Percentiles rank a stretch among this genome's conserved stretches.
These are phyloP conservation scores for Tricholoma terreum DNA, from an alignment of 768 basidiomycete genomes.

Conservation along the genomic window DNA sequence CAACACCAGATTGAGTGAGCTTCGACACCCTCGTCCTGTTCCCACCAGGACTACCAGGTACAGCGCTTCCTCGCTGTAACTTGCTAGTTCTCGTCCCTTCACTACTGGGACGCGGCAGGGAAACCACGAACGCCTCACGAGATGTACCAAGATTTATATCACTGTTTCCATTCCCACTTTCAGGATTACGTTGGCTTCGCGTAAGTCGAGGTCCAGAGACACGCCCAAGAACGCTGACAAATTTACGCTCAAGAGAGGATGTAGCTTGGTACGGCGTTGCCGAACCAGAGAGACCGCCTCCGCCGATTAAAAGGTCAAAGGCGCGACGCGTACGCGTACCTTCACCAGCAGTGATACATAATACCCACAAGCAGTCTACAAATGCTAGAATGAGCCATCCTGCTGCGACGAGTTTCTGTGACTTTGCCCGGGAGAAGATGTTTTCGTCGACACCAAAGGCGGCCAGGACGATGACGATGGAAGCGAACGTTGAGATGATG, in stretches of 20 bases:
- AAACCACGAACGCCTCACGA: not conserved
- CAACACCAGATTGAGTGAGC: not conserved
- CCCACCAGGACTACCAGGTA: not conserved
- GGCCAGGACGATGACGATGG: constrained; percentile 1
- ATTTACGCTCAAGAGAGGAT: no score
- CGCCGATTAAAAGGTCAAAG: not conserved
- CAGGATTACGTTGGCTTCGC: not conserved
- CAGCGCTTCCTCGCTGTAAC: not conserved
- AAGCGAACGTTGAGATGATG: not conserved
- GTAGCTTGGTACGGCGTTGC: no score
- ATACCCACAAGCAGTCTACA: not conserved
- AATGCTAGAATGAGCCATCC: not conserved
- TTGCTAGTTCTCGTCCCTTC: not conserved
- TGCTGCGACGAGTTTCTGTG: constrained; percentile 1
- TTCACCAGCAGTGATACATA: not conserved
- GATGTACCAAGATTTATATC: not conserved
- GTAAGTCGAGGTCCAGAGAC: not conserved
- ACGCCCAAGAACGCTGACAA: not conserved
- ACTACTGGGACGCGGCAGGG: not conserved
- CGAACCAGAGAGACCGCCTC: not conserved
- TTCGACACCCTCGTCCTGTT: not conserved
- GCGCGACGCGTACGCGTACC: not conserved
- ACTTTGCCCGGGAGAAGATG: not conserved
- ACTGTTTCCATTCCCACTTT: not conserved
- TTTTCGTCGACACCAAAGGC: constrained; percentile 1